Conservation (phyloP, 768 basidiomycete species). For the Gyrodon lividus region DNA sequence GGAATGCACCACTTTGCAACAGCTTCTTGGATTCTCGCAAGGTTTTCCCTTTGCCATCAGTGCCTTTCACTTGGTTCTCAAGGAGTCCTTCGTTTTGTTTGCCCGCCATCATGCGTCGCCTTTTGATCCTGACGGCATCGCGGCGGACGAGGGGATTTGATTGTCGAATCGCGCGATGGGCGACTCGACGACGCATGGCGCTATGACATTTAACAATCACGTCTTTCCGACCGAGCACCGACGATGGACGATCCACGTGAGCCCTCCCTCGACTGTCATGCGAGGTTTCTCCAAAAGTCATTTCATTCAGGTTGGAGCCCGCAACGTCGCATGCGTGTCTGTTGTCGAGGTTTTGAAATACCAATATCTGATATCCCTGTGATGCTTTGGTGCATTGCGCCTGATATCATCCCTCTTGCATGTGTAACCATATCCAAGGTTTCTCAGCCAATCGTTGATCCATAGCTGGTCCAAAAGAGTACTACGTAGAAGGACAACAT, state of each 20-base stretch:
- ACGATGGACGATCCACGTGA: background rate
- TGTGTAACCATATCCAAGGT: slow-evolving; percentile 14
- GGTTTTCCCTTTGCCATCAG: background rate
- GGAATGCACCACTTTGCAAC: background rate
- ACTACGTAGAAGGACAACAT: slow-evolving; percentile 27
- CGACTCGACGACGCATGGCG: slow-evolving; percentile 4
- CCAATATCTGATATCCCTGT: slow-evolving; percentile 23
- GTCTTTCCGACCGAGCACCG: background rate
- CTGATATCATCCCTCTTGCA: slow-evolving; percentile 12
- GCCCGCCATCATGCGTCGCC: background rate
- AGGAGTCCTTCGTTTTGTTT: background rate
- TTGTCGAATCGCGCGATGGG: too few relatives aligned
- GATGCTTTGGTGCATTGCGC: background rate
- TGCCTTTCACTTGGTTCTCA: background rate
- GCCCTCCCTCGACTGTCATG: background rate
- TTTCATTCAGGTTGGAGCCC: background rate
- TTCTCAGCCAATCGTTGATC: slow-evolving; percentile 7
- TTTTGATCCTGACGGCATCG: background rate
- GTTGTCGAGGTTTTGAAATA: slow-evolving; percentile 24
- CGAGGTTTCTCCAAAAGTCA: background rate
- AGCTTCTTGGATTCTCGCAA: background rate
- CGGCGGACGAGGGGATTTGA: background rate
- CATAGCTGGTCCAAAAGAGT: slow-evolving; percentile 11
- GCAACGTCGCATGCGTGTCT: background rate
- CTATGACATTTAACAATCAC: background rate